These are phyloP conservation scores for Penicillium desertorum DNA, from an alignment of 495 filamentous ascomycete species.

Conservation along the genomic window DNA sequence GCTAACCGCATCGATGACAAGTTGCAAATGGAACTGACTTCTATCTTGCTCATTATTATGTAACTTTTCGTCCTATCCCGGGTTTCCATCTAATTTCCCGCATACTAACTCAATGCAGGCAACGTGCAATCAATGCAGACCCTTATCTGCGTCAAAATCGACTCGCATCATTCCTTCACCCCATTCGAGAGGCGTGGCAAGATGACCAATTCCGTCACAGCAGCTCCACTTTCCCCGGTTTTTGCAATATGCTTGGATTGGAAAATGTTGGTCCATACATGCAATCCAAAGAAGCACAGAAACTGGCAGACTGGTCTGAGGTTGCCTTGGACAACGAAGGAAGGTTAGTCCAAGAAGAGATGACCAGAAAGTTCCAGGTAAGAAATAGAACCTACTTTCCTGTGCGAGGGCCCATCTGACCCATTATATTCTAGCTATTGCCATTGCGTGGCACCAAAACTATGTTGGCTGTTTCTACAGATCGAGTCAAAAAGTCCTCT, in stretches of 20 bases:
- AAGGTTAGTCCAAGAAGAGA: slow-evolving; percentile 68
- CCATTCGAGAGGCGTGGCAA: slow-evolving; percentile 79
- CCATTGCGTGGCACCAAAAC: slow-evolving; percentile 86
- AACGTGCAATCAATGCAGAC: slow-evolving; percentile 78
- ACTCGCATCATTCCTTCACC: slow-evolving; percentile 70
- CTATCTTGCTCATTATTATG: slow-evolving; percentile 84
- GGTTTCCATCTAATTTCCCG: not conserved
- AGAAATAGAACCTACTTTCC: slow-evolving; percentile 6
- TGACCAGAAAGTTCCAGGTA: slow-evolving; percentile 67
- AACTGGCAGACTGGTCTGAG: slow-evolving; percentile 78
- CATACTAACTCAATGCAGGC: slow-evolving; percentile 45
- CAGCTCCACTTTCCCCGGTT: slow-evolving; percentile 73
- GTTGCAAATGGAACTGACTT: slow-evolving; percentile 67
- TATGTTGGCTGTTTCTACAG: slow-evolving; percentile 83
- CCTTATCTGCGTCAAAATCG: slow-evolving; percentile 59
- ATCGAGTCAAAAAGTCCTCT: slow-evolving; percentile 73
- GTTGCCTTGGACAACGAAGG: slow-evolving; percentile 76
- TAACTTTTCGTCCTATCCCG: slow-evolving; percentile 33
- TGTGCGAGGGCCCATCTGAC: slow-evolving; percentile 10
- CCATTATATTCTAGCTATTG: slow-evolving; percentile 50
- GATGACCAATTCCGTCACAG: slow-evolving; percentile 63
- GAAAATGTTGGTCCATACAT: slow-evolving; percentile 80
- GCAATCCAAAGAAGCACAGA: slow-evolving; percentile 65
- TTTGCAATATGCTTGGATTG: slow-evolving; percentile 76
- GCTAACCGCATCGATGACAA: slow-evolving; percentile 74